Evolutionary conservation across 2,329 filamentous ascomycete species (phyloP).

Genomic region (Aspergillus phoenicis): DNA sequence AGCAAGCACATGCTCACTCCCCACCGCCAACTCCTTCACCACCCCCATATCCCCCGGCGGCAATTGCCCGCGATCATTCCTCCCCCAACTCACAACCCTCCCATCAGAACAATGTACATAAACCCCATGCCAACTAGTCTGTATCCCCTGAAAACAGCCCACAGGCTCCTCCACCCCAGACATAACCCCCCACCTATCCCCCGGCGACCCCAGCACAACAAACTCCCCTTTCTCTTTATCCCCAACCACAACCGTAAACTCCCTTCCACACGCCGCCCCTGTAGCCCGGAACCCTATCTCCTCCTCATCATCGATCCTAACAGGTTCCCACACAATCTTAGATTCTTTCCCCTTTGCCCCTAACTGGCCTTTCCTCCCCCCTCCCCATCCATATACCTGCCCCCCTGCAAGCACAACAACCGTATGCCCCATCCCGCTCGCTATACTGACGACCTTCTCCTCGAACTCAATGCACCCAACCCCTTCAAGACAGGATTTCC

Average conservation of each 20-base stretch:
- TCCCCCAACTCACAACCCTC: slow-evolving; percentile 72
- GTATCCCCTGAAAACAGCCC: slow-evolving; percentile 63
- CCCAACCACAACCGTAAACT: slow-evolving; percentile 76
- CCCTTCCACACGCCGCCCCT: slow-evolving; percentile 75
- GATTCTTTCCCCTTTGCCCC: slow-evolving; percentile 57
- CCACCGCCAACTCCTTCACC: slow-evolving; percentile 69
- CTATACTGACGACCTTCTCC: slow-evolving; percentile 63
- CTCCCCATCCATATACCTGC: slow-evolving; percentile 85
- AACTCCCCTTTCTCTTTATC: slow-evolving; percentile 60
- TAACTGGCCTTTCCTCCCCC: slow-evolving; percentile 80
- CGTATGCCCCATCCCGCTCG: slow-evolving; percentile 76
- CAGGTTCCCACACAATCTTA: slow-evolving; percentile 60
- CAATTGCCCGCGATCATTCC: slow-evolving; percentile 82
- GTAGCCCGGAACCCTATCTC: slow-evolving; percentile 62
- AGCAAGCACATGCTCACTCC: slow-evolving; percentile 87
- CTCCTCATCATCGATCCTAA: slow-evolving; percentile 55
- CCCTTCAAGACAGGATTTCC: slow-evolving; percentile 21
- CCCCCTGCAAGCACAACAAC: slow-evolving; percentile 74
- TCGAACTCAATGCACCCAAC: slow-evolving; percentile 61
- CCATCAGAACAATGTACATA: slow-evolving; percentile 68
- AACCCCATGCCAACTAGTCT: slow-evolving; percentile 80
- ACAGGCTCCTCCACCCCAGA: slow-evolving; percentile 58
- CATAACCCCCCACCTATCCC: slow-evolving; percentile 68
- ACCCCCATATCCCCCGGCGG: slow-evolving; percentile 63
- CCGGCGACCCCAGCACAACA: slow-evolving; percentile 65